phyloP scores from a whole-genome alignment of 1,284 basidiomycete species.

The Ceratobasidium sp. region DNA sequence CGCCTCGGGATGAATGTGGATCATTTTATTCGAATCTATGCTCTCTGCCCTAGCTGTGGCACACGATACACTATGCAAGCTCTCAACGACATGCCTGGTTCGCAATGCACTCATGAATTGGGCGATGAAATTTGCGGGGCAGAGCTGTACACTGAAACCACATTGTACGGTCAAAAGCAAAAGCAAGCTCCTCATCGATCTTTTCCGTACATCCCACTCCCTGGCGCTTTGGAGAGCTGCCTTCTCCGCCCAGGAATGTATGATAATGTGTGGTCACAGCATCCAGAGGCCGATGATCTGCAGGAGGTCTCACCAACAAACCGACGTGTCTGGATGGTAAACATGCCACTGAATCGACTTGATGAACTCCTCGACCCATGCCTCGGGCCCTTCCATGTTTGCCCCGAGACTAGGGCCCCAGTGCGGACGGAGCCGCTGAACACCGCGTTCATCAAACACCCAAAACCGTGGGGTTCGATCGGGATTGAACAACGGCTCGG shows the following conservation, averaged over 20 bases:
- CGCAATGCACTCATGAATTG: neutral
- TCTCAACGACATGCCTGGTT: neutral
- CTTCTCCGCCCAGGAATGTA: neutral
- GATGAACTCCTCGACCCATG: too few species aligned
- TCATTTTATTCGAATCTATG: neutral
- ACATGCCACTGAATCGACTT: too few species aligned
- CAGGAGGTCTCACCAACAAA: too few species aligned
- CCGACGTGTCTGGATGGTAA: too few species aligned
- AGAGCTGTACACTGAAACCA: neutral
- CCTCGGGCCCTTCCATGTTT: too few species aligned
- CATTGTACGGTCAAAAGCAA: neutral
- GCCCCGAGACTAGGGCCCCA: too few species aligned
- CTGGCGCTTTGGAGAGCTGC: neutral
- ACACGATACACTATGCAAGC: neutral
- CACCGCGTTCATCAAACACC: too few species aligned
- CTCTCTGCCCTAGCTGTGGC: neutral
- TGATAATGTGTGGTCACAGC: too few species aligned
- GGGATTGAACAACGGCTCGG: too few species aligned
- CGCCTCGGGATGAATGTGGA: neutral
- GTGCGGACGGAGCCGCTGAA: too few species aligned
- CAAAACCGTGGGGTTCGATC: too few species aligned
- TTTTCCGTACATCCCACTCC: neutral
- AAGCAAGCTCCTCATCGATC: neutral
- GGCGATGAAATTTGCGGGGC: neutral
- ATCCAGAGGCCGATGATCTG: too few species aligned